Base-by-base conservation (phyloP, 2,329 filamentous ascomycete species). In the Arthrobotrys sphaeroides region DNA sequence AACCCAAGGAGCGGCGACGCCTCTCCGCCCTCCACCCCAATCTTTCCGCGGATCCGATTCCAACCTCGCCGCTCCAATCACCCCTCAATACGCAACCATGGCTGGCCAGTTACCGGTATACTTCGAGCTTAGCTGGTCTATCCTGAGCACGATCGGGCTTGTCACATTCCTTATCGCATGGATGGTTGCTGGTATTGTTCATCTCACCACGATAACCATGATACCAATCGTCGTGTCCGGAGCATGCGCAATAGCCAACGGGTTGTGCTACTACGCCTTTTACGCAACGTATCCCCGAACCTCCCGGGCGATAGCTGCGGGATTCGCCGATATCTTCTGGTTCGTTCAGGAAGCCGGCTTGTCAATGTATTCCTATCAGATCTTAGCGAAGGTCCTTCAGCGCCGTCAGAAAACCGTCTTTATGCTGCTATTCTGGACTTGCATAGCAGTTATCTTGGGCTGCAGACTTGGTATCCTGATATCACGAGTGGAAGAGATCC, bases 361-460 rank as follows among this genome's bases (percentile, higher is more conserved):
- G 28, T 84, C 83, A 0, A 84, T 85, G 57, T 85, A 84, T 61
- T 87, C 86, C 65, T 88, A 86, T 78, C 82, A 86, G 36, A 86
- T 87, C 66, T 82, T 88, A 0, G 84, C 83, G 13, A 84, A 85
- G 26, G 83, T 87, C n/a, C 81, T 88, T 0, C 84, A 84, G 67
- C 10, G 47, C 10, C 78, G 77, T n/a, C 79, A 79, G 13, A 80
- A 81, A 75, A 80, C 83, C 1, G 81, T 86, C 2, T 88, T 88
- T 72, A 83, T 85, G 40, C 80, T 80, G 2, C 83, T 89, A 3
- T 87, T 89, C 77, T 89, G 88, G 77, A 85, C 84, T 2, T 87
- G 90, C 76, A 82, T 90, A 36, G 82, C 85, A 0, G 82, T 87
- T 7, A 86, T 88, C 38, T 80, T 82, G 1, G 81, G 84, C 0